Percentiles rank a stretch among this genome's conserved stretches.
These are phyloP conservation scores for Vaccinium vitisidaea DNA, from an alignment of 148 eudicot species.

Conservation along the genomic window DNA sequence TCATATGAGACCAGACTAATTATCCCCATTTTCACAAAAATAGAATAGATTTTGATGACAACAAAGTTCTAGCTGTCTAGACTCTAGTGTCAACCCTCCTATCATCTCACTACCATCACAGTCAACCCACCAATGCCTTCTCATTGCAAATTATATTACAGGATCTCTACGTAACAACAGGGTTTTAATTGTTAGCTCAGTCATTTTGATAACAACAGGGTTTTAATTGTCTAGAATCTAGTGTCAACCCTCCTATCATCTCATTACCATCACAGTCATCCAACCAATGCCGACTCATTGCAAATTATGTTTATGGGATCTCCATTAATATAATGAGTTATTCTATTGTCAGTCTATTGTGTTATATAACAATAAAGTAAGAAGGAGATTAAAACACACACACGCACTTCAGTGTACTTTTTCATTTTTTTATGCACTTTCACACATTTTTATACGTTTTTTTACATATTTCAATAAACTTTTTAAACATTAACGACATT, in stretches of 20 bases:
- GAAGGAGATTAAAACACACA: too few species aligned
- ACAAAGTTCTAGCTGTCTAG: neutral
- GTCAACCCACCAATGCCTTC: neutral
- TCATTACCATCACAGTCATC: neutral
- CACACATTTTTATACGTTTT: too few species aligned
- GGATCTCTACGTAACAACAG: too few species aligned
- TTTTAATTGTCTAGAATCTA: neutral
- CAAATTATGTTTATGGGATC: neutral
- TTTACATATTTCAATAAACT: too few species aligned
- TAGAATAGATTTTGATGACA: neutral
- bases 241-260: neutral
- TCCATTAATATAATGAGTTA: too few species aligned
- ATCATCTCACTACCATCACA: neutral
- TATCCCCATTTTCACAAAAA: neutral
- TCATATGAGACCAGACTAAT: neutral
- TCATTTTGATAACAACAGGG: neutral
- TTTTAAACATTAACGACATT: too few species aligned
- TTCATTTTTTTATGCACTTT: too few species aligned
- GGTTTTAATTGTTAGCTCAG: too few species aligned
- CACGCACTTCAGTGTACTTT: too few species aligned
- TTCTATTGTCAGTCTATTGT: too few species aligned
- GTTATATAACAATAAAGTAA: too few species aligned
- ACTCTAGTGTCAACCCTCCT: neutral
- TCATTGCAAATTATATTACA: too few species aligned
- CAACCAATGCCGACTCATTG: neutral